Conservation (phyloP, 2,329 filamentous ascomycete genomes). For the Spiromastix sp. region DNA sequence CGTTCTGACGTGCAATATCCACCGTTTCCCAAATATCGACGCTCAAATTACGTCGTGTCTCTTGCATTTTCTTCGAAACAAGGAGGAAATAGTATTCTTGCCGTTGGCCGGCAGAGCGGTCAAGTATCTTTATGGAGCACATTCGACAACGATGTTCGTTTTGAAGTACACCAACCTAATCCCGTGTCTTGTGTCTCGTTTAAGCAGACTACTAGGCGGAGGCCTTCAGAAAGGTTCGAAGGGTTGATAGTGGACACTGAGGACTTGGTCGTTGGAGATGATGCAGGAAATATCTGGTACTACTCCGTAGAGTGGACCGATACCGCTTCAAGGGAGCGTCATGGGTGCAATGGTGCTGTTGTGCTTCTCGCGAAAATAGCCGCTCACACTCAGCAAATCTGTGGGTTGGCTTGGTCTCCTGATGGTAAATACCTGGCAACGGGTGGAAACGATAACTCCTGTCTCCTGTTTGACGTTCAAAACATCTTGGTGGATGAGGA, state of each 20-base stretch:
- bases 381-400: constrained; percentile 81
- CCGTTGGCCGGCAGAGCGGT: constrained; percentile 71
- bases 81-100: constrained; percentile 70
- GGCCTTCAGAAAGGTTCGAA: constrained; percentile 38
- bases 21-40: constrained; percentile 42
- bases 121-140: constrained; percentile 69
- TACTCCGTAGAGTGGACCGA: constrained; percentile 78
- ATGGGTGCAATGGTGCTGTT: constrained; percentile 68
- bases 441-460: constrained; percentile 86
- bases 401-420: constrained; percentile 78
- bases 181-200: constrained; percentile 74
- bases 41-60: constrained; percentile 59
- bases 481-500: constrained; percentile 37
- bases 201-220: constrained; percentile 51
- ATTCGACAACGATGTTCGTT: constrained; percentile 54
- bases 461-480: constrained; percentile 65
- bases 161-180: constrained; percentile 61
- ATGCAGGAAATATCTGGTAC: constrained; percentile 71
- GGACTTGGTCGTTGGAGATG: constrained; percentile 78
- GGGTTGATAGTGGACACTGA: constrained; percentile 55
- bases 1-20: constrained; percentile 52
- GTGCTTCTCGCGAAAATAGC: constrained; percentile 66
- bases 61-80: constrained; percentile 77
- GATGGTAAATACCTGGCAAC: constrained; percentile 71
- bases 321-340: constrained; percentile 47